phyloP scores from a whole-genome alignment of 169 alveolate genomes.

The Babesia bigemina region DNA sequence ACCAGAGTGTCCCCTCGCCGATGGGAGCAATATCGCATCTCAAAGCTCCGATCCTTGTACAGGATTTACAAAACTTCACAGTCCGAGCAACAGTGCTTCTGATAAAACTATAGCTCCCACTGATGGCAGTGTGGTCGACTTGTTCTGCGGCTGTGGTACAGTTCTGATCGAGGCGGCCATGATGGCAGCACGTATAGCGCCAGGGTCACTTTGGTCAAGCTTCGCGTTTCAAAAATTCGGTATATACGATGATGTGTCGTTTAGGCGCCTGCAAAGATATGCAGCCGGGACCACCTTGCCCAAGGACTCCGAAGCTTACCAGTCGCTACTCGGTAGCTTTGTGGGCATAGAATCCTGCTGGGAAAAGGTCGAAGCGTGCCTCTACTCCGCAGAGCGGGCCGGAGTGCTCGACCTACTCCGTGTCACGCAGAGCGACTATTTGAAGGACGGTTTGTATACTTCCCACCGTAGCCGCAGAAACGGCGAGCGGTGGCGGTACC shows the following conservation, averaged over 20 bases:
- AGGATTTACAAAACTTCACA: too few species aligned
- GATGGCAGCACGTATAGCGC: constrained; percentile 48
- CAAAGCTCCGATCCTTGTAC: too few species aligned
- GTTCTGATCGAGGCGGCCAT: constrained; percentile 61
- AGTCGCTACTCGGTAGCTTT: constrained; percentile 15
- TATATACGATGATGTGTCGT: constrained; percentile 19
- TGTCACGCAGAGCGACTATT: constrained; percentile 41
- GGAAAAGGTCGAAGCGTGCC: constrained; percentile 60
- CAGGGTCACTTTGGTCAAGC: constrained; percentile 27
- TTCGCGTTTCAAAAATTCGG: constrained; percentile 30
- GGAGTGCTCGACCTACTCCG: constrained; percentile 49
- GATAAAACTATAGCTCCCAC: not conserved
- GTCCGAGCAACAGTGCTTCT: not conserved
- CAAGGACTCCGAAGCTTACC: constrained; percentile 21
- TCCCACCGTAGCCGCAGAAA: not conserved
- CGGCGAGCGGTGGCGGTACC: constrained; percentile 32
- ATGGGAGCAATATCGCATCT: not conserved
- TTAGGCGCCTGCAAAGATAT: constrained; percentile 8
- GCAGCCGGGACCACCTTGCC: not conserved
- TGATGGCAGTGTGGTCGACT: constrained; percentile 13
- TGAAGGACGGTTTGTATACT: constrained; percentile 51
- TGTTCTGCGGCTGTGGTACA: constrained; percentile 56
- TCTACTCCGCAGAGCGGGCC: constrained; percentile 60
- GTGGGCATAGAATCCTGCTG: constrained; percentile 58
- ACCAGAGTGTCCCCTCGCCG: too few species aligned